These are phyloP conservation scores for Diaporthe ilicicola DNA, from an alignment of 2,329 filamentous ascomycete species.

Conservation along the genomic window DNA sequence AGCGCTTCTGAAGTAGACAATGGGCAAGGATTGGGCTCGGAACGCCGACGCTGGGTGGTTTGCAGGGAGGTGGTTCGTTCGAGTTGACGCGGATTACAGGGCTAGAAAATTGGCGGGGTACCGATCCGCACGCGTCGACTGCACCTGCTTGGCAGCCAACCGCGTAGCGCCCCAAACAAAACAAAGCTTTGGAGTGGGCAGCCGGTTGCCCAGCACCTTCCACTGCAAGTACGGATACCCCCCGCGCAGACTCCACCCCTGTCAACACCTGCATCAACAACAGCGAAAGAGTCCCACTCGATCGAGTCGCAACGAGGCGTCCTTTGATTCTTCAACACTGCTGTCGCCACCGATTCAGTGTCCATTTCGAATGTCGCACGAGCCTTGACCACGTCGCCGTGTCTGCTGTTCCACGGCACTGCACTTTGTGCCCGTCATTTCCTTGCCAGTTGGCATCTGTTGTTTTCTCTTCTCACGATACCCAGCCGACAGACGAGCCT, in stretches of 20 bases:
- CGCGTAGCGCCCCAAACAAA: constrained; percentile 15
- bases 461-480: constrained; percentile 26
- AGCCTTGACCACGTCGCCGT: neutral
- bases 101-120: constrained; percentile 21
- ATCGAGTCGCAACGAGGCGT: neutral
- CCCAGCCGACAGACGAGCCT: constrained; percentile 11
- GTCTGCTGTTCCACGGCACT: neutral
- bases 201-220: constrained; percentile 17
- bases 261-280: constrained; percentile 11
- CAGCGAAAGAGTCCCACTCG: neutral
- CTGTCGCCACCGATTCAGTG: neutral
- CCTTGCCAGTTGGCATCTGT: neutral
- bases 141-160: neutral
- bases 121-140: neutral
- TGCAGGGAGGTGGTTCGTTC: neutral
- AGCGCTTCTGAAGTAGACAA: neutral
- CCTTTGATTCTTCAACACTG: constrained; percentile 2
- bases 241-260: constrained; percentile 12
- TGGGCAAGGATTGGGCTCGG: neutral
- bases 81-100: neutral
- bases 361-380: neutral
- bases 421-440: neutral
- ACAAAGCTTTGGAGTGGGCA: neutral
- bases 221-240: no score
- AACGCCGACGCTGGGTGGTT: neutral